Conservation (phyloP, 306 rosid genomes). For the cucumber (Cucumis sativus) region DNA sequence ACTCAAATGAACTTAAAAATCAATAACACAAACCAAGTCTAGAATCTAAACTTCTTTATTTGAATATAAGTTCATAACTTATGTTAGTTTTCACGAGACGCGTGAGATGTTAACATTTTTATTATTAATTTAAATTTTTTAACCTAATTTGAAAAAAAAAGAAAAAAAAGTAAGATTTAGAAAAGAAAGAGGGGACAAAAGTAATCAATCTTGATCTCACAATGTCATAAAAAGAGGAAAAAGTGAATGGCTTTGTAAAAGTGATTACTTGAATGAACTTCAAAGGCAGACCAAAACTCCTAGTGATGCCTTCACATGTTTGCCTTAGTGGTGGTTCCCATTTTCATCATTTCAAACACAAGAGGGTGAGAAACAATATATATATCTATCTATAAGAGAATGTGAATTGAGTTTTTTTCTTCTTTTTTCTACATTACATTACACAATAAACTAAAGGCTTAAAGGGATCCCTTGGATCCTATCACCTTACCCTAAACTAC, state of each 20-base stretch:
- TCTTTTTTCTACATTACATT: not conserved
- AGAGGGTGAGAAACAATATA: not conserved
- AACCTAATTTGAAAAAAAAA: not conserved
- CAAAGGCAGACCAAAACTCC: constrained; percentile 27
- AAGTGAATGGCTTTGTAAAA: constrained; percentile 41
- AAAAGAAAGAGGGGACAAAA: not conserved
- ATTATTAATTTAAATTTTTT: not conserved
- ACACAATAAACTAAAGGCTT: not conserved
- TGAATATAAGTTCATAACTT: not conserved
- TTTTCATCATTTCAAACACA: constrained; percentile 34
- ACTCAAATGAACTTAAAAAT: too few species aligned
- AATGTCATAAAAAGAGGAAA: constrained; percentile 23
- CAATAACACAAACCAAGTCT: too few species aligned
- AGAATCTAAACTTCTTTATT: too few species aligned
- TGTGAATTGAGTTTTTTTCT: not conserved
- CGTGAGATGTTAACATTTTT: not conserved
- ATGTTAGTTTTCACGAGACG: not conserved
- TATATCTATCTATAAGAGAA: not conserved
- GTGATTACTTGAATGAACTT: constrained; percentile 43
- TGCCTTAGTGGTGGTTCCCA: constrained; percentile 59
- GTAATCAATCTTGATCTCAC: constrained; percentile 8
- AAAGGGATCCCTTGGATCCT: constrained; percentile 46
- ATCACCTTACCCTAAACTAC: not conserved
- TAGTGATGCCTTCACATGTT: constrained; percentile 52
- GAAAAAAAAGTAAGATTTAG: not conserved